Base-by-base conservation (phyloP, 805 yeast genomes). In the Myxozyma sirexii region DNA sequence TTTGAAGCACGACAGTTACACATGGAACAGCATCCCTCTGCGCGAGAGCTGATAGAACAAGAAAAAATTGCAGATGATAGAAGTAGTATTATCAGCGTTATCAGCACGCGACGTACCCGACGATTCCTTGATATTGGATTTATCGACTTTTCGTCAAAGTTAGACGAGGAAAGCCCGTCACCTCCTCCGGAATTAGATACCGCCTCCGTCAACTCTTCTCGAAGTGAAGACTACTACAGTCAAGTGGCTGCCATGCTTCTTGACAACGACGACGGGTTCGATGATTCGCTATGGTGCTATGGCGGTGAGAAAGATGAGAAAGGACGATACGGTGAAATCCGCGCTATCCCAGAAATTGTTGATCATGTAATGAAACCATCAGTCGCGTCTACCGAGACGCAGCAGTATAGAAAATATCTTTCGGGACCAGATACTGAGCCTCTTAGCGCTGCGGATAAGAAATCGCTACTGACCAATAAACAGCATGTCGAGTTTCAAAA, bases 401-500 rank as follows among this genome's bases (percentile, higher is more conserved):
- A 57, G 19, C 68, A 66, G 41, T 66, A 66, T 35, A 48, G 54
- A 43, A 58, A 60, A 44, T 66, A 66, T 35, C 47, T 66, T 6
- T 44, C 67, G 26, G 43, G 57, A 39, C 67, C 66, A 6, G 58
- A 56, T 37, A 33, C 47, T 3, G 54, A 60, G 37, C 61, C 67
- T 13, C 31, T 59, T 19, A 39, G 49, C 10, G 45, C 61, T 12
- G 45, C 57, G 15, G 63, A 62, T 43, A 46, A 54, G 55, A 56
- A 54, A 17, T 54, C 55, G 26, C 19, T 46, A 41, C 27, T 37
- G 43, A 31, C 37, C 19, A 52, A 27, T 13, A 46, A 31, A 15
- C 60, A 59, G 39, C 56, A 50, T 46, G 27, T 55, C 8, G 67
- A 63, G 12, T 62, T 82, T 57, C 79, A 88, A 67, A 86, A 86